Base-by-base conservation (phyloP, 164 flowering plant genomes). In the Piper betle region DNA sequence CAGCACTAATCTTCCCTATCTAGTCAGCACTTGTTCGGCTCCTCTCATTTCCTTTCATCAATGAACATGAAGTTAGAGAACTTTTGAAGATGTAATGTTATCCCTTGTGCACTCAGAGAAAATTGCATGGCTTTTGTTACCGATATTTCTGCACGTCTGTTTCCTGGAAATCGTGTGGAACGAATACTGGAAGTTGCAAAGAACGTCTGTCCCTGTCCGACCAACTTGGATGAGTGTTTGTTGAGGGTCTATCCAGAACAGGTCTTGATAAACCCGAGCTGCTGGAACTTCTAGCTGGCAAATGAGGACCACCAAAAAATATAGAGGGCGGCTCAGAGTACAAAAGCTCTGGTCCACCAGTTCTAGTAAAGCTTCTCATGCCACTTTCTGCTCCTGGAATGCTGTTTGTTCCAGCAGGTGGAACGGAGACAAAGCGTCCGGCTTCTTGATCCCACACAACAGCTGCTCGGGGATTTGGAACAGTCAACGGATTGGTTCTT, bases 301-400 rank as follows among this genome's bases (percentile, higher is more conserved):
- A 77, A 39, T 84, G 87, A 59, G 98, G 97, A 16, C 96, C 96
- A 7, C 91, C 91, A 59, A 82, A 92, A 75, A 89, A 89, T 64
- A 92, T 89, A n/a, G 96, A 87, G 54, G 85, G 96, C 48, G 85
- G 96, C 48, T 88, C 95, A 1, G 87, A 76, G 75, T 84, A 85
- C 13, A 75, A 55, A 20, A 91, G 84, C 77, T 87, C 95, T 12
- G 84, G 56, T 62, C 82, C 80, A 20, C 75, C 73, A 66, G 72
- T 78, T 16, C 81, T 73, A 38, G 84, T 69, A 53, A 70, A 46
- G 8, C 69, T 83, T 17, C 42, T 56, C 5, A 48, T 11, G 19
- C n/a, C 20, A 37, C 50, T 67, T 40, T 39, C 65, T 57, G 57
- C 25, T 16, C 50, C 61, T 2, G 16, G 4, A 16, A 25, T 16